These are phyloP conservation scores for Fusarium concolor DNA, from an alignment of 2,329 filamentous ascomycete genomes.

Conservation along the genomic window DNA sequence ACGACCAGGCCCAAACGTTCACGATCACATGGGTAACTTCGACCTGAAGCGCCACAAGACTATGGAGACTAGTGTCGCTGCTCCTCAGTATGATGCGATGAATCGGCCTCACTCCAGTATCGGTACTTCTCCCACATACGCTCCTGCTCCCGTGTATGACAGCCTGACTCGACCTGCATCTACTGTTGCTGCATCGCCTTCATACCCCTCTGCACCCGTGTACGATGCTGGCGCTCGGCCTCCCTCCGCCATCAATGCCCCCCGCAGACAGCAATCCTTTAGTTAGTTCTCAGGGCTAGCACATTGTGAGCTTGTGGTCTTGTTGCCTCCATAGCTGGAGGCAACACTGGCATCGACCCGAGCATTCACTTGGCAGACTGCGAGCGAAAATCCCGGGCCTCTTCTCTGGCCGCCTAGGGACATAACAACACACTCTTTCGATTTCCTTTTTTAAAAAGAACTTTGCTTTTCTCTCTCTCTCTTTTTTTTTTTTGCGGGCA, in stretches of 20 bases:
- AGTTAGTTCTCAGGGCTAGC: not conserved
- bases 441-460: slow-evolving; percentile 31
- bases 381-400: slow-evolving; percentile 18
- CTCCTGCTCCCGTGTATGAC: slow-evolving; percentile 23
- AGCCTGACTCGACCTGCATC: slow-evolving; percentile 24
- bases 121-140: slow-evolving; percentile 48
- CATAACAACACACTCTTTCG: slow-evolving; percentile 36
- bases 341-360: slow-evolving; percentile 10
- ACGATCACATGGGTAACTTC: slow-evolving; percentile 58
- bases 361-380: slow-evolving; percentile 7
- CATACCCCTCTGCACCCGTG: slow-evolving; percentile 53
- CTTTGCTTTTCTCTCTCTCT: slow-evolving; percentile 21
- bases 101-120: slow-evolving; percentile 61
- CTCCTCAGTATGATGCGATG: slow-evolving; percentile 63
- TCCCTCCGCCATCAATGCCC: slow-evolving; percentile 57
- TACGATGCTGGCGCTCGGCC: slow-evolving; percentile 64
- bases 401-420: slow-evolving; percentile 4
- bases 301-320: not conserved
- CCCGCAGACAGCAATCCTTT: slow-evolving; percentile 53
- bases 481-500: slow-evolving; percentile 46
- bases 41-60: slow-evolving; percentile 85
- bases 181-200: slow-evolving; percentile 27
- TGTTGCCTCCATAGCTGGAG: not conserved
- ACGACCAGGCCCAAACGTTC: slow-evolving; percentile 68
- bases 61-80: slow-evolving; percentile 67